These are phyloP conservation scores for Cercospora sp. DNA, from an alignment of 2,329 filamentous ascomycete genomes.

Conservation along the genomic window DNA sequence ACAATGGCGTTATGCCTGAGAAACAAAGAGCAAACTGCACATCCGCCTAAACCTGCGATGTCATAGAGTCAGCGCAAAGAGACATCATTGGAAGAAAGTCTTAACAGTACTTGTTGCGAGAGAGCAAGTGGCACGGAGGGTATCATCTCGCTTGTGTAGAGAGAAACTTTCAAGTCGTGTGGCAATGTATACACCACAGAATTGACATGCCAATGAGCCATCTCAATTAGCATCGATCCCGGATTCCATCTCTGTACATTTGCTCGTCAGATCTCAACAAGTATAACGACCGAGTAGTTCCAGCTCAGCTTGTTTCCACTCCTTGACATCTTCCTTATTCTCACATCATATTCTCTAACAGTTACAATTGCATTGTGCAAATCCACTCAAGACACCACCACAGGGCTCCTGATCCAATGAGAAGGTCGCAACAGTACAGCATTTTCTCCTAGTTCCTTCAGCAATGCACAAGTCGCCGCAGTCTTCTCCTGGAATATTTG, in stretches of 20 bases:
- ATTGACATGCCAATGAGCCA: neutral
- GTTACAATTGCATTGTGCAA: neutral
- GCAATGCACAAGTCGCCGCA: neutral
- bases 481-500: neutral
- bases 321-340: no score
- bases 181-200: neutral
- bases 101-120: neutral
- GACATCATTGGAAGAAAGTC: neutral
- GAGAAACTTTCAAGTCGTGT: neutral
- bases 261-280: neutral
- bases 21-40: neutral
- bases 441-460: neutral
- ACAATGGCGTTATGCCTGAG: neutral
- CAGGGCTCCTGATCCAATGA: neutral
- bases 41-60: neutral
- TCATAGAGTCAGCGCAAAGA: neutral
- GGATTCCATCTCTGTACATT: neutral
- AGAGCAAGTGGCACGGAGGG: neutral
- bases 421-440: neutral
- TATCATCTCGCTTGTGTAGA: neutral
- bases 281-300: neutral
- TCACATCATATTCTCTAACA: neutral
- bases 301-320: neutral
- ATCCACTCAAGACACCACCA: neutral
- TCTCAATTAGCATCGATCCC: neutral